phyloP scores from a whole-genome alignment of 192 early-diverging fungal species.

The Umbelopsis sp. region DNA sequence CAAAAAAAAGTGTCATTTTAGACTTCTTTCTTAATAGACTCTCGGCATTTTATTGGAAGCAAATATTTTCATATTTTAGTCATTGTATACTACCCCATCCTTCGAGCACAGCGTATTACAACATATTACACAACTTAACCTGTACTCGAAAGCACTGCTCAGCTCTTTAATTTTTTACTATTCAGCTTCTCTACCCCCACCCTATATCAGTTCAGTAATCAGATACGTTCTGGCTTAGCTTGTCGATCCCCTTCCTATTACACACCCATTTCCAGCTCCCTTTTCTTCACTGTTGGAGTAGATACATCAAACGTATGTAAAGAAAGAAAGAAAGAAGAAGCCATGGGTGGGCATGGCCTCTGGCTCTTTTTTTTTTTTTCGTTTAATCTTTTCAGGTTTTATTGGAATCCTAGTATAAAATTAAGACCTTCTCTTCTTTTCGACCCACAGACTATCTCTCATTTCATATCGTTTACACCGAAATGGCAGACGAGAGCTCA shows the following conservation, averaged over 20 bases:
- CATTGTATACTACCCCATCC: no score
- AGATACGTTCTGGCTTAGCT: background rate
- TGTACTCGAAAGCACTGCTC: no score
- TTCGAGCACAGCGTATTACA: no score
- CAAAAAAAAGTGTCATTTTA: conserved; percentile 1
- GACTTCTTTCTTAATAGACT: conserved; percentile 8
- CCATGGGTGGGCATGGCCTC: no score
- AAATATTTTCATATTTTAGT: no score
- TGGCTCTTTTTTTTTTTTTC: no score
- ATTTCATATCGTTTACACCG: background rate
- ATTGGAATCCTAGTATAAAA: background rate
- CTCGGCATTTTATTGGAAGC: background rate
- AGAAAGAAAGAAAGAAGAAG: background rate
- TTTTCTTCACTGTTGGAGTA: background rate
- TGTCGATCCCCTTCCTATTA: conserved; percentile 2
- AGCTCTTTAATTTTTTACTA: no score
- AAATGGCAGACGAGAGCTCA: conserved; percentile 1
- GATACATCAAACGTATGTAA: background rate
- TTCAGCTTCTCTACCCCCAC: no score
- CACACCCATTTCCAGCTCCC: background rate
- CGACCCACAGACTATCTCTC: background rate
- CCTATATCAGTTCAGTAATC: background rate
- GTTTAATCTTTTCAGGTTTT: no score
- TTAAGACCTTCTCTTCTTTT: background rate
- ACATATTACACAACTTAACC: no score